phyloP scores from a whole-genome alignment of 2,329 filamentous ascomycete genomes.

The Lecanoromycetidae sp. region DNA sequence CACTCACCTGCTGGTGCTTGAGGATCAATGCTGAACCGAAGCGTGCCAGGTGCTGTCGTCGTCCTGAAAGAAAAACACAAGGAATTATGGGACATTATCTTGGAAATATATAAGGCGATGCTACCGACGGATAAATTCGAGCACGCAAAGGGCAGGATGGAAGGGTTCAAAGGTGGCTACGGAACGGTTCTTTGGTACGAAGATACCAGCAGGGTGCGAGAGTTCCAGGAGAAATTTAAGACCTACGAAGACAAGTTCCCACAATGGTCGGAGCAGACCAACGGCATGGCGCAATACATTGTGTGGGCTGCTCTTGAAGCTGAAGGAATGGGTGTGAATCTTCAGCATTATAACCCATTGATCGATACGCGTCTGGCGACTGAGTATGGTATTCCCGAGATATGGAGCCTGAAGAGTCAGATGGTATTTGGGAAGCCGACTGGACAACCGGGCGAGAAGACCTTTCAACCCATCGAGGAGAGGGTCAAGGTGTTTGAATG shows the following conservation, averaged over 20 bases:
- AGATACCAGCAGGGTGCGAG: slow-evolving; percentile 53
- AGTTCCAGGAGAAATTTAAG: slow-evolving; percentile 56
- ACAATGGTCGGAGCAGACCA: slow-evolving; percentile 55
- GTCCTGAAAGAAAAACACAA: slow-evolving; percentile 74
- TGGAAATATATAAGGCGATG: slow-evolving; percentile 52
- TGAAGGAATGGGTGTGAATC: slow-evolving; percentile 15
- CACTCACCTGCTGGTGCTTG: no score
- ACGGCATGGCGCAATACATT: slow-evolving; percentile 70
- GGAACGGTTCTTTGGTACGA: slow-evolving; percentile 84
- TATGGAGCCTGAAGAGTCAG: slow-evolving; percentile 16
- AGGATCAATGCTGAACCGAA: no score
- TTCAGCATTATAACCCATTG: slow-evolving; percentile 17
- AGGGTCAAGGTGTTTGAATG: slow-evolving; percentile 15
- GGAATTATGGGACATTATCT: slow-evolving; percentile 69
- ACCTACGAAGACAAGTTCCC: slow-evolving; percentile 66
- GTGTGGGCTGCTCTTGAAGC: slow-evolving; percentile 18
- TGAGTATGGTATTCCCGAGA: slow-evolving; percentile 11
- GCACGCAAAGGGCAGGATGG: slow-evolving; percentile 36
- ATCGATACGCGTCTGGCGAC: slow-evolving; percentile 10
- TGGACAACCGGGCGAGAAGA: slow-evolving; percentile 13
- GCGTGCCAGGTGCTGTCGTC: no score
- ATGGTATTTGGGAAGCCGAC: slow-evolving; percentile 17
- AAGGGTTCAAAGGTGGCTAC: slow-evolving; percentile 56
- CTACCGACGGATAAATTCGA: slow-evolving; percentile 47
- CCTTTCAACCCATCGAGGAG: slow-evolving; percentile 10